A percentile compares a stretch with the other conserved stretches of the same genome.
Evolutionary conservation across 208 protist species (phyloP).

Genomic region (Naegleria fowleri): DNA sequence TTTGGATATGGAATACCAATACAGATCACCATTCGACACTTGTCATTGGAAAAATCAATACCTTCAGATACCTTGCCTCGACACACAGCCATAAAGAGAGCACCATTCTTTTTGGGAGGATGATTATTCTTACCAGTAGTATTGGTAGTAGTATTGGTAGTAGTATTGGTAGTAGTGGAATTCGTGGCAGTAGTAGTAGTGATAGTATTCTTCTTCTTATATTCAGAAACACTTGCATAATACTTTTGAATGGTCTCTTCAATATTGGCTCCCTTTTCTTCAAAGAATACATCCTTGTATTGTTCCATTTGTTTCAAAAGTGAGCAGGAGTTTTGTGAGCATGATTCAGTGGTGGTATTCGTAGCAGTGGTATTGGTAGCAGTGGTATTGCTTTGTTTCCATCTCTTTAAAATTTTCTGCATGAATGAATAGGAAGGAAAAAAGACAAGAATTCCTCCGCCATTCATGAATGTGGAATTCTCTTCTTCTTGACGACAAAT

Average conservation of each 20-base stretch:
- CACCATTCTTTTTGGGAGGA: constrained; percentile 49
- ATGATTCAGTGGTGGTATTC: too few relatives aligned
- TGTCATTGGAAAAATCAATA: constrained; percentile 84
- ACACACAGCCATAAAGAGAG: constrained; percentile 87
- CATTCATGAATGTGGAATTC: constrained; percentile 36
- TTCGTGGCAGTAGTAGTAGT: too few relatives aligned
- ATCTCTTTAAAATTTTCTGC: constrained; percentile 33
- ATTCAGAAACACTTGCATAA: too few relatives aligned
- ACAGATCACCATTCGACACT: constrained; percentile 81
- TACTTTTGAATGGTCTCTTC: background rate
- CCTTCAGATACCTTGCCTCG: constrained; percentile 90
- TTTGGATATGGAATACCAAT: constrained; percentile 76
- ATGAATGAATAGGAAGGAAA: too few relatives aligned
- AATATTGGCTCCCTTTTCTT: background rate
- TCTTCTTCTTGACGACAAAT: constrained; percentile 29
- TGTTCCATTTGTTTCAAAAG: constrained; percentile 30
- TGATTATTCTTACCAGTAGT: background rate
- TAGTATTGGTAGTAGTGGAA: background rate
- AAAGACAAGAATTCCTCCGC: too few relatives aligned
- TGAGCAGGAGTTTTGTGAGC: background rate
- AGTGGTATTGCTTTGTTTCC: constrained; percentile 34
- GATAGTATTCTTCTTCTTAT: too few relatives aligned
- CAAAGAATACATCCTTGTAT: constrained; percentile 37
- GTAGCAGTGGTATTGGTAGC: too few relatives aligned
- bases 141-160: background rate